These are phyloP conservation scores for Magnaporthiopsis incrustans DNA, from an alignment of 2,329 filamentous ascomycete genomes.

Conservation along the genomic window DNA sequence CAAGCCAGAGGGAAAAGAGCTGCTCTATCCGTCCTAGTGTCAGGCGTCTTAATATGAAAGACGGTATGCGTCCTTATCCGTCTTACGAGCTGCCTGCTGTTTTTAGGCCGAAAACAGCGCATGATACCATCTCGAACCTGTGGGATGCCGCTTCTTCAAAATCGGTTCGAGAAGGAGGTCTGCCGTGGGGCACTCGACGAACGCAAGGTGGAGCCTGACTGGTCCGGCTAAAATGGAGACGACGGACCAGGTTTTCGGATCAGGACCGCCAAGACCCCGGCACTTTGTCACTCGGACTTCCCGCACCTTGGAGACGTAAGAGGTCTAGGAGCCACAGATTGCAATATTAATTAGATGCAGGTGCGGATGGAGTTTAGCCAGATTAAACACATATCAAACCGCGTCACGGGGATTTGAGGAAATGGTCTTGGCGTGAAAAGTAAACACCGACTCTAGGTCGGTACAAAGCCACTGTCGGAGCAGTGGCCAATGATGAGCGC, in stretches of 20 bases:
- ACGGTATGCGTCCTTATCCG: background rate
- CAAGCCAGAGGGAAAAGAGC: background rate
- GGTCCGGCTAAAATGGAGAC: background rate
- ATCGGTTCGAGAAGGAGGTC: background rate
- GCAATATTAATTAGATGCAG: background rate
- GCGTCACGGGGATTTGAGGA: background rate
- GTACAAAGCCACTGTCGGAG: no score
- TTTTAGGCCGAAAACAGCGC: background rate
- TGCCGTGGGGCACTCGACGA: no score
- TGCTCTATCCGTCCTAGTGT: background rate
- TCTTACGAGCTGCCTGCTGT: background rate
- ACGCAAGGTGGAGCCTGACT: background rate
- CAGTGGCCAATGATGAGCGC: no score
- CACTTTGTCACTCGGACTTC: background rate
- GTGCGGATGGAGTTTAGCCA: background rate
- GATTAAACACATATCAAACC: background rate
- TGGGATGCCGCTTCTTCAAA: background rate
- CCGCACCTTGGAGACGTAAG: no score
- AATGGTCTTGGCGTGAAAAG: no score
- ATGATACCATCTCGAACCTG: background rate
- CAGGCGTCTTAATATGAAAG: background rate
- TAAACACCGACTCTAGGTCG: no score
- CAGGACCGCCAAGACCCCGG: background rate
- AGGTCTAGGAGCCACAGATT: no score
- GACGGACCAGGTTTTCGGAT: background rate